Conservation (phyloP, 306 rosid species). For the Arachis stenosperma region DNA sequence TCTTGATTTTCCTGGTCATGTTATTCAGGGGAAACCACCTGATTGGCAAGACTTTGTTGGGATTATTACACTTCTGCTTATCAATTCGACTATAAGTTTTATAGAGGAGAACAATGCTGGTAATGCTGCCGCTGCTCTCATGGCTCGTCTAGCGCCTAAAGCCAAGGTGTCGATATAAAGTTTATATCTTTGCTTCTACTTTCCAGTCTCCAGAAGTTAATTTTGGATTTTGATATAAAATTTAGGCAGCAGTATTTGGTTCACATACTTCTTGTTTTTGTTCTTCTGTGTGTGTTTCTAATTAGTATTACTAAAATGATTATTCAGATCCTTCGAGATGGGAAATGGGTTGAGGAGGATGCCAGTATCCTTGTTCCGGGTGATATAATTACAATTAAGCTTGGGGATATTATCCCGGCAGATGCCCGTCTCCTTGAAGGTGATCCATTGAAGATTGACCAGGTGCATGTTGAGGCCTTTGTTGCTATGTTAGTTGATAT, state of each 20-base stretch:
- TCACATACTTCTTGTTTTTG: not conserved
- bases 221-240: constrained; percentile 4
- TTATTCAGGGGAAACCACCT: constrained; percentile 73
- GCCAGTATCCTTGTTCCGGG: constrained; percentile 86
- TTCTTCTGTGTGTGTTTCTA: constrained; percentile 23
- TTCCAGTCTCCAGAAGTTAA: not conserved
- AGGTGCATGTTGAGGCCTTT: constrained; percentile 49
- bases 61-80: constrained; percentile 61
- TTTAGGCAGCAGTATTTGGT: not conserved
- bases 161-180: constrained; percentile 61
- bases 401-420: constrained; percentile 88
- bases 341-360: constrained; percentile 79
- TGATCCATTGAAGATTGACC: constrained; percentile 84
- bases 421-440: constrained; percentile 88
- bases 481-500: constrained; percentile 15
- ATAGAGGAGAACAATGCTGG: constrained; percentile 94
- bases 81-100: constrained; percentile 85
- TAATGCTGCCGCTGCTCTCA: constrained; percentile 84
- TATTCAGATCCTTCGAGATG: constrained; percentile 74
- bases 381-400: constrained; percentile 74
- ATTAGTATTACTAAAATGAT: not conserved
- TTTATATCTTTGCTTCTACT: not conserved
- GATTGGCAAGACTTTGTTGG: constrained; percentile 94
- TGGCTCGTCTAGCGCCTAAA: constrained; percentile 85
- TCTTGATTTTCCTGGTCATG: constrained; percentile 22